phyloP scores from a whole-genome alignment of 257 asterid genomes.

The Solanum sejunctum region DNA sequence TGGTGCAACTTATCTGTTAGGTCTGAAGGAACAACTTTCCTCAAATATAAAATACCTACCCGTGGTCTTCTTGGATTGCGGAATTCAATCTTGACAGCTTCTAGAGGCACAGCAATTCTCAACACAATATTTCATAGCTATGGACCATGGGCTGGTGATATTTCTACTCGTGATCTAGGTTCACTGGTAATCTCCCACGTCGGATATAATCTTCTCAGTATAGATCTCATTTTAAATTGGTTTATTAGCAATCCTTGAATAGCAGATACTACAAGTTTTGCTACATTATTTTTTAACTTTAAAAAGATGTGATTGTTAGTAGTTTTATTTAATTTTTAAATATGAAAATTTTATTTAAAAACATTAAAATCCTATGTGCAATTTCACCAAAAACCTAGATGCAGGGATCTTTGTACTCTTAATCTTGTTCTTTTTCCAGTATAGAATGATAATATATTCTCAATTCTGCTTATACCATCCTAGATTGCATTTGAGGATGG shows the following conservation, averaged over 20 bases:
- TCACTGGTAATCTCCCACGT: constrained; percentile 53
- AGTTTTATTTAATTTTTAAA: background rate
- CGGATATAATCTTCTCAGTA: background rate
- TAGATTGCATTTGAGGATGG: constrained; percentile 96
- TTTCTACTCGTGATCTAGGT: constrained; percentile 87
- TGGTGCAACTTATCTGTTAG: constrained; percentile 18
- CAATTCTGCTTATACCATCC: background rate
- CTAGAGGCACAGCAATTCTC: constrained; percentile 94
- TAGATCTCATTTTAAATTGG: background rate
- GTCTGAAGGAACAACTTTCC: constrained; percentile 63
- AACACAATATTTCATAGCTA: constrained; percentile 85
- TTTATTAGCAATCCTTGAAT: background rate
- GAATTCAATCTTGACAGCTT: constrained; percentile 79
- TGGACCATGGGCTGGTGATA: constrained; percentile 96
- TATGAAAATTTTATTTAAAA: background rate
- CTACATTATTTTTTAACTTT: background rate
- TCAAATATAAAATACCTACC: constrained; percentile 88
- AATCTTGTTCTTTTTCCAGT: background rate
- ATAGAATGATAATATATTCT: background rate
- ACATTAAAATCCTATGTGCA: background rate
- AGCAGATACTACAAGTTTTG: background rate
- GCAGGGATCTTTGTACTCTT: background rate
- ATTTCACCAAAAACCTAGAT: background rate
- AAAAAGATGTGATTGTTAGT: background rate
- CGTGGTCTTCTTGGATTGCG: constrained; percentile 93